phyloP scores from a whole-genome alignment of 768 basidiomycete genomes.

The Lentinus brumalis region DNA sequence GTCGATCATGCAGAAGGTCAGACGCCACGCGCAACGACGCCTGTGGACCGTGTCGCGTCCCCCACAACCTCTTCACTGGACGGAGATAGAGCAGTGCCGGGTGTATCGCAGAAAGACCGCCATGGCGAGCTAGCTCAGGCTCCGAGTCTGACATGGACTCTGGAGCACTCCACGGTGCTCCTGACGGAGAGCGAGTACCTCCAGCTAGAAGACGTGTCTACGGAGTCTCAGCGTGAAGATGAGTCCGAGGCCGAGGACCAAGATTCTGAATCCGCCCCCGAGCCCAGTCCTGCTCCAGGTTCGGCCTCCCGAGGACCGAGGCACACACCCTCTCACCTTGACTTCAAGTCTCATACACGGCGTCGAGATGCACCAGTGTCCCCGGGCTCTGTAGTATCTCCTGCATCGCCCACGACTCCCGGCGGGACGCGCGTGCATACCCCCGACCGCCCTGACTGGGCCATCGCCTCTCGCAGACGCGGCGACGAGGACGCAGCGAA shows the following conservation, averaged over 20 bases:
- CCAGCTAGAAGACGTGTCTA: neutral
- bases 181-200: neutral
- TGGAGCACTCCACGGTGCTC: neutral
- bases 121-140: too few relatives aligned
- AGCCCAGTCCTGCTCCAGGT: too few relatives aligned
- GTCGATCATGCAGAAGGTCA: neutral
- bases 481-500: too few relatives aligned
- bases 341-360: too few relatives aligned
- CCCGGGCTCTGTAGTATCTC: neutral
- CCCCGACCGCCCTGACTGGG: conserved; percentile 11
- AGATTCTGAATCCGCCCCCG: neutral
- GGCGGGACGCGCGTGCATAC: conserved; percentile 1
- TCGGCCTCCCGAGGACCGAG: too few relatives aligned
- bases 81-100: neutral
- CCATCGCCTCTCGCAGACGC: neutral
- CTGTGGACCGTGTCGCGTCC: neutral
- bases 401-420: neutral
- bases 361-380: neutral
- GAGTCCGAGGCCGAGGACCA: neutral
- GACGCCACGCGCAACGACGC: neutral
- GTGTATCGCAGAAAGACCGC: neutral
- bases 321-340: too few relatives aligned
- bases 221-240: neutral
- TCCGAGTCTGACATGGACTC: too few relatives aligned
- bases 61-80: neutral